Conservation (phyloP, 176 grass and related monocot species). For the Avena insularis region DNA sequence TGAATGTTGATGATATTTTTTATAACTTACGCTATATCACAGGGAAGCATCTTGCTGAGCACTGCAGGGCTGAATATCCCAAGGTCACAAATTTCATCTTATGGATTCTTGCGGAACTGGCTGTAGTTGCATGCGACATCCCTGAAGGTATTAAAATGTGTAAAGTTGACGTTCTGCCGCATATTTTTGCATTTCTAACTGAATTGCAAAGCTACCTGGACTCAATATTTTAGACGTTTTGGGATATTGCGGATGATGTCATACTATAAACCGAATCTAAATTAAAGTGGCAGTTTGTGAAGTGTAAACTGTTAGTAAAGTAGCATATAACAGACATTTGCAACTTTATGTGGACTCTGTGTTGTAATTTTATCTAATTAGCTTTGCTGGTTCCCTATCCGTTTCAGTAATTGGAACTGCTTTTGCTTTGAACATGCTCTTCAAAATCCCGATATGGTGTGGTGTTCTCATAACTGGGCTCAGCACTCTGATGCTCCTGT, state of each 20-base stretch:
- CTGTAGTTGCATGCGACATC: slow-evolving; percentile 97
- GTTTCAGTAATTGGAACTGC: slow-evolving; percentile 95
- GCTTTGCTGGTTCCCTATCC: slow-evolving; percentile 6
- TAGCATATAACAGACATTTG: neutral
- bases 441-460: slow-evolving; percentile 88
- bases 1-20: slow-evolving; percentile 27
- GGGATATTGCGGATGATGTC: slow-evolving; percentile 22
- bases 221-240: neutral
- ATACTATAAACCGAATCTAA: slow-evolving; percentile 26
- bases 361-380: slow-evolving; percentile 34
- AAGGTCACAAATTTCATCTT: slow-evolving; percentile 85
- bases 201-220: neutral
- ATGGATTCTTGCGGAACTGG: slow-evolving; percentile 97
- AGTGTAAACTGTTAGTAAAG: slow-evolving; percentile 5
- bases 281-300: slow-evolving; percentile 2
- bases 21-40: slow-evolving; percentile 33
- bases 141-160: slow-evolving; percentile 78
- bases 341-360: neutral
- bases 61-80: slow-evolving; percentile 92
- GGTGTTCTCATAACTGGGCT: slow-evolving; percentile 95
- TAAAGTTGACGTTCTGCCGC: slow-evolving; percentile 6
- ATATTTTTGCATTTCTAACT: neutral
- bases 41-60: slow-evolving; percentile 98
- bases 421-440: slow-evolving; percentile 99
- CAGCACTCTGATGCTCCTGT: slow-evolving; percentile 90